These are phyloP conservation scores for Quercus cerris DNA, from an alignment of 306 rosid species.

Conservation along the genomic window DNA sequence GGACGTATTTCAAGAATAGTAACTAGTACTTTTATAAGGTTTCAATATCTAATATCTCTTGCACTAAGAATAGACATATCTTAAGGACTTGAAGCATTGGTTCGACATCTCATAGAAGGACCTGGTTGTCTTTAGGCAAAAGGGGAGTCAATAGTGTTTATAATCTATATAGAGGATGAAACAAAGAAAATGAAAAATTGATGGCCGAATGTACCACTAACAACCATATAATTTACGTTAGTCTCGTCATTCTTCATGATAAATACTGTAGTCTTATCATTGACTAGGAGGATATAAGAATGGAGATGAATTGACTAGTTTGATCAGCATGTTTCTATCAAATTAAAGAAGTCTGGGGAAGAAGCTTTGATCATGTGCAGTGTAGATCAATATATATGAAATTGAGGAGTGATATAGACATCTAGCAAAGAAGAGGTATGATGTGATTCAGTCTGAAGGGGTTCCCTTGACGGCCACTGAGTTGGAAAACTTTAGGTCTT, in stretches of 20 bases:
- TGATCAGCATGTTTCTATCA: neutral
- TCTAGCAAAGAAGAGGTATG: neutral
- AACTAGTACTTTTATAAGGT: neutral
- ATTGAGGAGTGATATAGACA: too few relatives aligned
- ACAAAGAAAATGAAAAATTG: neutral
- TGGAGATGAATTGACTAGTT: neutral
- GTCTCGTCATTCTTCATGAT: neutral
- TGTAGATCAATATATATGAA: neutral
- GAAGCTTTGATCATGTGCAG: neutral
- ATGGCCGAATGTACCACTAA: neutral
- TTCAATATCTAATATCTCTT: neutral
- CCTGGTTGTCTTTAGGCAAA: neutral
- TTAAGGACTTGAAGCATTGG: neutral
- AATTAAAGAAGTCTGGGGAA: neutral
- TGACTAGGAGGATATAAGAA: neutral
- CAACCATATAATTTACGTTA: neutral
- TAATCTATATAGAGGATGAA: neutral
- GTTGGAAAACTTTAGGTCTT: neutral
- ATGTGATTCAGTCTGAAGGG: neutral
- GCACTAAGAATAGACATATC: neutral
- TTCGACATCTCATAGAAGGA: neutral
- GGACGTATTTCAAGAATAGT: neutral
- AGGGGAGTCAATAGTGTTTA: neutral
- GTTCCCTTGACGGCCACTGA: neutral
- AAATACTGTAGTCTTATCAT: neutral